Conservation (phyloP, 768 basidiomycete species). For the Suillus lakei region DNA sequence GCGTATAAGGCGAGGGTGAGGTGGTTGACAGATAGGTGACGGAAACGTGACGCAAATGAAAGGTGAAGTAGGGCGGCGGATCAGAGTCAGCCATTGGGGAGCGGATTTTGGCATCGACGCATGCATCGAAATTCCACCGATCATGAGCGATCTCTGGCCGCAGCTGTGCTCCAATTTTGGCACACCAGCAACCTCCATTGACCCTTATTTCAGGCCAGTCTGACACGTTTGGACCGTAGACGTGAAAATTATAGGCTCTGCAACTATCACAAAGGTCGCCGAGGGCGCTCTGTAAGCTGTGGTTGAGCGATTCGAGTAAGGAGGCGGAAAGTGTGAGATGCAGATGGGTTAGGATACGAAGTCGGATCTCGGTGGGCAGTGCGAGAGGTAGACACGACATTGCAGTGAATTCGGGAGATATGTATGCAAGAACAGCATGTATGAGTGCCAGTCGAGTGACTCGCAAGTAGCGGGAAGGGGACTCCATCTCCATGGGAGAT, state of each 20-base stretch:
- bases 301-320: constrained; percentile 46
- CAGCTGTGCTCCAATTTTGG: constrained; percentile 23
- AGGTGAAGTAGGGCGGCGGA: constrained; percentile 35
- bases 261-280: constrained; percentile 51
- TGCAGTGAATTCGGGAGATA: constrained; percentile 48
- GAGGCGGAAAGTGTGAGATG: constrained; percentile 46
- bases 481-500: constrained; percentile 23
- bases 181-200: constrained; percentile 52
- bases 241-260: constrained; percentile 54
- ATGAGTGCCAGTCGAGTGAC: constrained; percentile 50
- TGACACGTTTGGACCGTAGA: constrained; percentile 56
- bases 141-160: constrained; percentile 13
- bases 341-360: constrained; percentile 54
- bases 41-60: constrained; percentile 50
- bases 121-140: constrained; percentile 14
- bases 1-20: constrained; percentile 32
- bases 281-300: constrained; percentile 40
- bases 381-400: constrained; percentile 28
- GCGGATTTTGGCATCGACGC: constrained; percentile 31
- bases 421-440: constrained; percentile 55
- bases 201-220: constrained; percentile 56
- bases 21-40: constrained; percentile 50
- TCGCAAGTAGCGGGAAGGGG: constrained; percentile 27
- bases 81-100: constrained; percentile 36
- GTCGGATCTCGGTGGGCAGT: constrained; percentile 58